These are phyloP conservation scores for Fremontodendron californicum DNA, from an alignment of 345 rosid species.

Conservation along the genomic window DNA sequence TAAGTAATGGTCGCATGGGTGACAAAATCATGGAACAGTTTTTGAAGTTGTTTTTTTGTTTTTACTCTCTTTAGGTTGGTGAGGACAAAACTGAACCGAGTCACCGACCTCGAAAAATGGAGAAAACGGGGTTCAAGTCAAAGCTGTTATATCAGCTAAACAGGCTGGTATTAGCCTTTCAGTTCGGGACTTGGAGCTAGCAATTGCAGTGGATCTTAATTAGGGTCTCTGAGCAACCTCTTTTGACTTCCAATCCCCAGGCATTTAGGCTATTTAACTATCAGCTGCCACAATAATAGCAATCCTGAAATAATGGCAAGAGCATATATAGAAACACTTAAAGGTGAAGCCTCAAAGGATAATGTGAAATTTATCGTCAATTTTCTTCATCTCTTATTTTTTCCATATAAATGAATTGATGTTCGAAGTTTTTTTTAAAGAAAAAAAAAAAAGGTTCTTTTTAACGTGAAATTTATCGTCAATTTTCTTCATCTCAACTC, in stretches of 20 bases:
- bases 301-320: neutral
- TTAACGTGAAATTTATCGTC: no score
- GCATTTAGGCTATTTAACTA: neutral
- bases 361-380: neutral
- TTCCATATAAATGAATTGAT: no score
- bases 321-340: neutral
- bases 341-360: neutral
- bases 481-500: no score
- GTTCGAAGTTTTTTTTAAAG: no score
- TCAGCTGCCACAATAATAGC: neutral
- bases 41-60: neutral
- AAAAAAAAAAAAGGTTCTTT: no score
- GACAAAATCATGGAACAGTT: neutral
- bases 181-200: neutral
- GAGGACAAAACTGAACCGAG: slow-evolving; percentile 6
- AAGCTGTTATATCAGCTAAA: slow-evolving; percentile 5
- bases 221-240: neutral
- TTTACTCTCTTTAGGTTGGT: neutral
- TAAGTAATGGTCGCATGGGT: neutral
- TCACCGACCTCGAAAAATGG: neutral
- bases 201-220: neutral
- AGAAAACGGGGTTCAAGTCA: neutral
- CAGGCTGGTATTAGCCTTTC: neutral
- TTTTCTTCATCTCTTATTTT: no score
- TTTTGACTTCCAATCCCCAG: neutral